Conservation (phyloP, 495 filamentous ascomycete species). For the Neurospora hispaniola region DNA sequence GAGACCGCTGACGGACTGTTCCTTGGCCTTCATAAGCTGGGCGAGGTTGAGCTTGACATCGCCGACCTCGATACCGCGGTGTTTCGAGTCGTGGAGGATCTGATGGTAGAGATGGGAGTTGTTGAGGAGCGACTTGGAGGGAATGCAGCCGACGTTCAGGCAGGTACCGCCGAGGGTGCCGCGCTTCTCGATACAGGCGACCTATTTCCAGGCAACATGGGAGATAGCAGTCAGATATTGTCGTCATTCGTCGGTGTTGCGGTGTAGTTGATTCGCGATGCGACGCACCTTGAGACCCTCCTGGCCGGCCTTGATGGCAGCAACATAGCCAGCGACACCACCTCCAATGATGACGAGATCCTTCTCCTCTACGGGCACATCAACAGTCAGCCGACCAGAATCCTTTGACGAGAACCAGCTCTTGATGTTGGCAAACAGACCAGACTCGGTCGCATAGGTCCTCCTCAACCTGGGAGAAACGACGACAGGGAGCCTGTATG, state of each 20-base stretch:
- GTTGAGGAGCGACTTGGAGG: slow-evolving; percentile 98
- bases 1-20: slow-evolving; percentile 74
- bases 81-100: slow-evolving; percentile 92
- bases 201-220: slow-evolving; percentile 40
- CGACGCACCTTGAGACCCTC: slow-evolving; percentile 82
- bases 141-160: slow-evolving; percentile 98
- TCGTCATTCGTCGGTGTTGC: background rate
- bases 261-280: background rate
- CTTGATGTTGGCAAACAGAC: slow-evolving; percentile 35
- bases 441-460: slow-evolving; percentile 72
- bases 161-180: slow-evolving; percentile 92
- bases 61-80: slow-evolving; percentile 86
- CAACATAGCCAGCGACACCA: slow-evolving; percentile 97
- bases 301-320: slow-evolving; percentile 97
- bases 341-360: slow-evolving; percentile 93
- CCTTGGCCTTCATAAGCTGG: slow-evolving; percentile 98
- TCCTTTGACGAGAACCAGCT: background rate
- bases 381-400: slow-evolving; percentile 14
- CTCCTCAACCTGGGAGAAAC: slow-evolving; percentile 39
- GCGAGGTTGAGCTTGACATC: slow-evolving; percentile 91
- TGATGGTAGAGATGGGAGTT: slow-evolving; percentile 98
- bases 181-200: slow-evolving; percentile 97
- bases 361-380: slow-evolving; percentile 56
- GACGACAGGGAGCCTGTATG: background rate
- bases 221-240: slow-evolving; percentile 5